Percentiles rank a stretch among this genome's conserved stretches.
phyloP scores from a whole-genome alignment of 2,329 filamentous ascomycete species.

The Diaporthe batatas region DNA sequence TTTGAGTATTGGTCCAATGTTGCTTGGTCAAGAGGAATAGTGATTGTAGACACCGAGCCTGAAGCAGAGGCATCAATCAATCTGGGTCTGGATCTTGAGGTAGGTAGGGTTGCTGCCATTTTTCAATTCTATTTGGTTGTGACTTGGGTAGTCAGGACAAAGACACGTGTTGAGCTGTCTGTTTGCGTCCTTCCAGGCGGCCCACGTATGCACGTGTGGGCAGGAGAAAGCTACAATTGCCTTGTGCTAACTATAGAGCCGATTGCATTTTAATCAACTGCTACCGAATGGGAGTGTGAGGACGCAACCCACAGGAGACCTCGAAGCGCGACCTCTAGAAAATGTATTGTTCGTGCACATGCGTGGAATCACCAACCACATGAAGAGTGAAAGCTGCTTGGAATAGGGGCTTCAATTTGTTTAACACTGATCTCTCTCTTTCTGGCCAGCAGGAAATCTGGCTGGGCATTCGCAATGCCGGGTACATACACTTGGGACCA shows the following conservation, averaged over 20 bases:
- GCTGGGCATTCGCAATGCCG: too few species aligned
- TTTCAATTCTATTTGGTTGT: background rate
- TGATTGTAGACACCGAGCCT: background rate
- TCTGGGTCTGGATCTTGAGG: too few species aligned
- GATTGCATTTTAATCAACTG: background rate
- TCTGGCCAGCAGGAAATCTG: too few species aligned
- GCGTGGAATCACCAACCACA: too few species aligned
- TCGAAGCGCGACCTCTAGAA: too few species aligned
- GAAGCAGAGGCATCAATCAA: background rate
- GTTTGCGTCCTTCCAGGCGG: background rate
- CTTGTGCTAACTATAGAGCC: background rate
- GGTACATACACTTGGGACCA: too few species aligned
- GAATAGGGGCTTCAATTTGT: too few species aligned
- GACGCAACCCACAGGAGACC: too few species aligned
- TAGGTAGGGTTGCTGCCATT: background rate
- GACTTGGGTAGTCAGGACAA: background rate
- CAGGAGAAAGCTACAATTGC: background rate
- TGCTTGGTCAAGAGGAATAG: background rate
- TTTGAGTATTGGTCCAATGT: background rate
- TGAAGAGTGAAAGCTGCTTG: too few species aligned
- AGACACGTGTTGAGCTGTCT: background rate
- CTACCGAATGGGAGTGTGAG: too few species aligned
- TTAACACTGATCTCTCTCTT: too few species aligned
- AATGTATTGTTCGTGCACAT: too few species aligned
- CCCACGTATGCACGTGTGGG: background rate